Evolutionary conservation across 208 protist species (phyloP), one percentile per base, ranked within the genome.

Genomic region (Trypanosoma mega): DNA sequence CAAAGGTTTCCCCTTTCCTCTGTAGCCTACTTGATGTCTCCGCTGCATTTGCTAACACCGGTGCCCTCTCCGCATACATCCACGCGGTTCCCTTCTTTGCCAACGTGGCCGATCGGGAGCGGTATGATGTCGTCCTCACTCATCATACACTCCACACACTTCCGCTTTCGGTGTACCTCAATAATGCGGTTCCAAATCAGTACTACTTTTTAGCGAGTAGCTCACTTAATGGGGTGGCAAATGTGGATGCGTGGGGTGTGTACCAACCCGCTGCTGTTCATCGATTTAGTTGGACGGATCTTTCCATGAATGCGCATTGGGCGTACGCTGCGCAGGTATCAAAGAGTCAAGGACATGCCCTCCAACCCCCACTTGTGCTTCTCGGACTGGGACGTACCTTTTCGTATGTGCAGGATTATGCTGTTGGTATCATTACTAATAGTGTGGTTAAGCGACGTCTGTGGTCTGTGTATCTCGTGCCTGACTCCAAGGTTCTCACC

Each of bases 401-500:
- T 66, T 87, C 75, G 18, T 91, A 89, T 58, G 65, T 90, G 3
- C 72, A 88, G 18, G 73, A 60, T 39, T 93, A 86, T 72, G 73
- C 76, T 8, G 62, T 80, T 9, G 85, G 76, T 1, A 63, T 80
- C 26, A 26, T 53, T 11, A 34, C 46, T n/a, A 20, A 58, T n/a
- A 23, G 11, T 11, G 20, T 26, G 9, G 20, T 54, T 37, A 16
- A 63, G 3, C 47, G 49, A 18, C 51, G 63, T 46, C 60, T 51
- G 55, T 93, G 79, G 76, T 68, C 77, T 0, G 74, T 70, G 11
- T 84, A 76, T 49, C 60, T 93, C 0, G 54, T 93, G 12, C 86
- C 86, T 23, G 90, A 93, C 55, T 72, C 80, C 9, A 69, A 78
- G 33, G 59, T 93, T 18, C 79, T 90, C 47, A 71, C 67, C 7